These are phyloP conservation scores for Biancaea sappan DNA, from an alignment of 306 rosid genomes.

Conservation along the genomic window DNA sequence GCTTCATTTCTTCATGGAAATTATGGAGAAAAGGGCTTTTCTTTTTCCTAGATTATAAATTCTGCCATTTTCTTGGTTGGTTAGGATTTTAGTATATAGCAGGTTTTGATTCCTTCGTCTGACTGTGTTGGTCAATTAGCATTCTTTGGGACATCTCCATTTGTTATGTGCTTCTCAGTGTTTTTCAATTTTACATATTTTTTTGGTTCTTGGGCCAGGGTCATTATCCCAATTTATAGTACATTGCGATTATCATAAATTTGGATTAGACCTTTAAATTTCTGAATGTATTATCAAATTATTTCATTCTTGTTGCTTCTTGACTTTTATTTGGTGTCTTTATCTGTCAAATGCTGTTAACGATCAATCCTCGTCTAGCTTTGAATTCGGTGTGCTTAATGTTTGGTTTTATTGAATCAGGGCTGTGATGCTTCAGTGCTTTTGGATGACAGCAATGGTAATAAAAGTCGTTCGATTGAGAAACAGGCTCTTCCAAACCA, in stretches of 20 bases:
- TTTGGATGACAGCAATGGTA: conserved; percentile 57
- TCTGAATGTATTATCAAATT: no score
- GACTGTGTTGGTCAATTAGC: background rate
- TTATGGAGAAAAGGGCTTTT: background rate
- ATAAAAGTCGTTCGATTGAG: conserved; percentile 50
- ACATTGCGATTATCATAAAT: background rate
- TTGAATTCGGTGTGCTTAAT: conserved; percentile 13
- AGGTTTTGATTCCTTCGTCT: background rate
- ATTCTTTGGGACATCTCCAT: background rate
- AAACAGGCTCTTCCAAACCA: conserved; percentile 82
- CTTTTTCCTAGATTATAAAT: conserved; percentile 6
- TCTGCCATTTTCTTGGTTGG: background rate
- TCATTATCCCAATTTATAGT: background rate
- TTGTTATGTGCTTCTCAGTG: background rate
- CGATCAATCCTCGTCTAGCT: background rate
- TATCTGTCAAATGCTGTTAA: no score
- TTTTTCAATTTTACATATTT: background rate
- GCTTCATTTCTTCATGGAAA: background rate
- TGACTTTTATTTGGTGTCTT: no score
- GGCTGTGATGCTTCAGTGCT: conserved; percentile 65
- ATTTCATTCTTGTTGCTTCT: no score
- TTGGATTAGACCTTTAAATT: no score
- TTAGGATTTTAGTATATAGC: background rate
- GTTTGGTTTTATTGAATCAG: conserved; percentile 33
- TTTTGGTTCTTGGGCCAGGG: background rate